Base-by-base conservation (phyloP, 2,329 filamentous ascomycete genomes). In the Monosporascus sp. region DNA sequence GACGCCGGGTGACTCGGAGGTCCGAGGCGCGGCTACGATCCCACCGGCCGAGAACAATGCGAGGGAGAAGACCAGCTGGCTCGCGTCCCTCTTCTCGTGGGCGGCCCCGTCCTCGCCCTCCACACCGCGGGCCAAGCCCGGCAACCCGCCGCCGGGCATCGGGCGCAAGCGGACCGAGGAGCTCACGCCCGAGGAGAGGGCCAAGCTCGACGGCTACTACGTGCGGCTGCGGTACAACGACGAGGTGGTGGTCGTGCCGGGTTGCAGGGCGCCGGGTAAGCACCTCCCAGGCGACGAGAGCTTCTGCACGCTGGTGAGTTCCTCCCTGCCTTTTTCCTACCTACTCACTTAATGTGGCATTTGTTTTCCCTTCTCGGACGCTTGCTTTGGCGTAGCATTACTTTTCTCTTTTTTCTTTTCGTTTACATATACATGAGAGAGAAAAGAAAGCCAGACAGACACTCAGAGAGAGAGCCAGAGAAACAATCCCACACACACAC, bases 211-310 rank as follows among this genome's bases (percentile, higher is more conserved):
- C 25, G 86, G 83, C 2, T 91, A 95, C 74, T 99, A 88, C 70
- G 93, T 99, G 15, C 85, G 94, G 18, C 70, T 99, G 53, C 82
- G 92, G 49, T 99, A 96, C 71, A 99, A 99, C 63, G 94, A 97
- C 68, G 78, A 80, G 50, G 82, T 90, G 3, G 83, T 97, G 65
- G 83, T 79, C 15, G 79, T 99, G 18, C 93, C 93, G 0, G 92
- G 90, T 3, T 99, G 94, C 70, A 84, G 80, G 59, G 72, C 79
- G 9, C 71, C 77, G 0, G 90, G 90, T 6, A 95, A 92, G 55
- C 94, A 99, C 71, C 77, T 96, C 3, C 82, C 89, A 1, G 90
- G 90, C 1, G 89, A 97, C 61, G 86, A 91, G 61, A 89, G 84
- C 25, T 93, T 97, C 65, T 99, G 94, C 72, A 97, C 93, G 0